Evolutionary conservation across 208 protist species (phyloP), one percentile per base, ranked within the genome.

Genomic region (Angomonas deanei): DNA sequence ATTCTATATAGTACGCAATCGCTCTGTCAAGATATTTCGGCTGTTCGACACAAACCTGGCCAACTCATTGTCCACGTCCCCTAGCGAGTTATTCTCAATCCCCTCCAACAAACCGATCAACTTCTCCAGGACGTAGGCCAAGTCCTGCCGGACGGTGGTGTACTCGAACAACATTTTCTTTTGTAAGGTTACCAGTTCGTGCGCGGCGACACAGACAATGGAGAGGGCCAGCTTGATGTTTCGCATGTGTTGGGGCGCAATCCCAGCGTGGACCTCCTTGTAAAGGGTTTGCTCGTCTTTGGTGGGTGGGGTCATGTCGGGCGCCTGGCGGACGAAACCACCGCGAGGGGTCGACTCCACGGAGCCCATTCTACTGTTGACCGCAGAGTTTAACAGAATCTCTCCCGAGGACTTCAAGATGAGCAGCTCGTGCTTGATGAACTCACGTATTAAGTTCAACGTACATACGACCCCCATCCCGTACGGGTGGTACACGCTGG

Each of bases 221-320:
- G n/a, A 36, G n/a, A 68, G 63, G 17, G 63, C 63, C 4, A 68
- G 38, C 24, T 58, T 27, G 15, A 36, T 28, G 39, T 36, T 68
- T 31, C 61, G 52, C 2, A 61, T 28, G 42, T 61, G 52, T 8
- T 52, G 28, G 10, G 19, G 11, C 13, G 27, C 8, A 15, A 58
- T 15, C 2, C 28, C 28, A 21, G 24, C 6, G 17, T 58, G 53
- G 27, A 30, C 33, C 30, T 58, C 53, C 32, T 58, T 30, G 17
- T 58, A 30, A 21, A 42, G 31, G 6, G 50, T 56, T 3, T 17
- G 21, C 6, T 56, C 53, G 11, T 30, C 33, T 10, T 11, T 10
- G 26, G 17, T 3, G 13, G 53, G 28, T 1, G 23, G 32, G 28
- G 33, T 23, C 30, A 19, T 17, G 2, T 6, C 17, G 17, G 13